Base-by-base conservation (phyloP, 257 asterid genomes). In the Gentiana macrophylla region DNA sequence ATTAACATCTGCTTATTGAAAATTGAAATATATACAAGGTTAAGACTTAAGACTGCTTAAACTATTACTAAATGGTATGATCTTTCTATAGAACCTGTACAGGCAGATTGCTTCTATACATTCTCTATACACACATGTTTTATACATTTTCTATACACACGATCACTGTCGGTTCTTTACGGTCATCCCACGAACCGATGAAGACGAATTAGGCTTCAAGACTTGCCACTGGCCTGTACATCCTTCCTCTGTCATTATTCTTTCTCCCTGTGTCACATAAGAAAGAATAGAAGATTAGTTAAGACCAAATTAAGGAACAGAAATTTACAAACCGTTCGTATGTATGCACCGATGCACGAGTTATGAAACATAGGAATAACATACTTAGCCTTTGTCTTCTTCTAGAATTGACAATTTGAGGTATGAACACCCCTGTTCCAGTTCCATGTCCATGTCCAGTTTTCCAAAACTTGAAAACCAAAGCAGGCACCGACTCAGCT, bases 401-500 rank as follows among this genome's bases (percentile, higher is more conserved):
- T 61, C 69, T 71, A 7, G 80, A 11, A 24, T 67, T 86, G 35
- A 60, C 46, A 41, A 68, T 66, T 57, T 81, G 95, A 49, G 97
- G 97, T 50, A 86, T 86, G 77, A 86, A 86, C 52, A 89, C 97
- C 0, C 97, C 95, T 0, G 97, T 86, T 7, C 94, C 95, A 53
- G 65, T 83, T 1, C 24, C 24, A 24, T 24, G 24, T 24, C 24
- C 24, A 24, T 24, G 24, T 24, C 89, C 92, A 7, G 74, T 56
- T 54, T 74, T 76, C 95, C 95, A 83, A 73, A 76, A 49, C 53
- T 75, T 78, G 56, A 65, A 37, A 9, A 83, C 56, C 87, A 84
- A 85, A 1, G 72, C 58, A 2, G 86, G 94, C 3, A 79, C 76
- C 0, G 82, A 73, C 1, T 43, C 44, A 9, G 61, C 65, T 12